These are phyloP conservation scores for Wickerhamiella sergipiensis DNA, from an alignment of 805 yeast species.

Conservation along the genomic window DNA sequence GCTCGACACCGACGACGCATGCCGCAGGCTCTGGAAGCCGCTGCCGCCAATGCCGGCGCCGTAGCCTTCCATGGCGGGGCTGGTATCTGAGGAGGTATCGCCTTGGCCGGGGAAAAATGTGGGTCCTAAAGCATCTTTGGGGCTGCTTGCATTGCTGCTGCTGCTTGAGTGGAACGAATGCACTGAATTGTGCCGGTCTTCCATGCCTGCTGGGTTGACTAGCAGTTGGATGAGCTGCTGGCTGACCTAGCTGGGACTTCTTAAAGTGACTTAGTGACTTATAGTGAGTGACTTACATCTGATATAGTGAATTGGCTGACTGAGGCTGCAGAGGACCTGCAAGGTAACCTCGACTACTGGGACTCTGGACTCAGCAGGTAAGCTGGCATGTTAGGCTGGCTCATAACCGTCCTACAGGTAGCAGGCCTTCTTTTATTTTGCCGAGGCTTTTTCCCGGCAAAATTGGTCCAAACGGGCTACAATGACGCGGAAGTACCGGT, in stretches of 20 bases:
- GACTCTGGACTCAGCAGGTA: too few relatives aligned
- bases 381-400: not conserved
- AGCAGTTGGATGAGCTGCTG: too few relatives aligned
- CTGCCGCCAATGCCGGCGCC: not conserved
- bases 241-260: too few relatives aligned
- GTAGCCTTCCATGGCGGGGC: not conserved
- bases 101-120: not conserved
- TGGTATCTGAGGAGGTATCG: not conserved
- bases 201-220: not conserved
- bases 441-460: constrained; percentile 86
- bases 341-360: too few relatives aligned
- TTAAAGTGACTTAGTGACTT: too few relatives aligned
- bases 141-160: constrained; percentile 1
- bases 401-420: constrained; percentile 28
- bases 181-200: not conserved
- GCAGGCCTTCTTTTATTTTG: constrained; percentile 51
- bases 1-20: not conserved
- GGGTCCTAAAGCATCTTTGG: not conserved
- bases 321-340: too few relatives aligned
- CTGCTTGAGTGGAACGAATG: not conserved
- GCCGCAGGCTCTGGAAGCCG: not conserved
- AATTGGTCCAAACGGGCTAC: constrained; percentile 54
- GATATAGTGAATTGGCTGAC: too few relatives aligned
- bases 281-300: too few relatives aligned
- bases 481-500: constrained; percentile 10